Evolutionary conservation across 495 filamentous ascomycete species (phyloP).

Genomic region (Haplographium delicatum): DNA sequence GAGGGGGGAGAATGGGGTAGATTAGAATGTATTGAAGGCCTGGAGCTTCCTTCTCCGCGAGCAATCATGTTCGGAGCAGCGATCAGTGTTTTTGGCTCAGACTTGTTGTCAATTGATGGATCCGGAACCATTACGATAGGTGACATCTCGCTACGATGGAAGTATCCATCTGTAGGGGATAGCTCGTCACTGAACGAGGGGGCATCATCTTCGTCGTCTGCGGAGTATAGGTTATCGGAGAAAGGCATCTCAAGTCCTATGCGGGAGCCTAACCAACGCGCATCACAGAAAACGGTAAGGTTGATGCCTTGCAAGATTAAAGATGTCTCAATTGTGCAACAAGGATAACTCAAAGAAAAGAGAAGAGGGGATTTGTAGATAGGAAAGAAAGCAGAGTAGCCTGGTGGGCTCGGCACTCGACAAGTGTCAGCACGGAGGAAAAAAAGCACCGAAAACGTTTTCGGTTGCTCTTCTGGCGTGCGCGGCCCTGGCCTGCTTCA

Average conservation of each 20-base stretch:
- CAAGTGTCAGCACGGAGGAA: slow-evolving; percentile 8
- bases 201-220: slow-evolving; percentile 19
- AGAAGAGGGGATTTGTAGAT: no score
- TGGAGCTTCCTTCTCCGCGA: slow-evolving; percentile 7
- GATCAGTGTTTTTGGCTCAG: slow-evolving; percentile 13
- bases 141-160: slow-evolving; percentile 10
- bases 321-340: no score
- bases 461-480: no score
- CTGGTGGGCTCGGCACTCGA: no score
- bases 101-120: slow-evolving; percentile 11
- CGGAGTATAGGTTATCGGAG: slow-evolving; percentile 21
- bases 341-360: no score
- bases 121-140: slow-evolving; percentile 20
- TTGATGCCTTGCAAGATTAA: no score
- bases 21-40: slow-evolving; percentile 1
- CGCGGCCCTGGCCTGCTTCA: no score
- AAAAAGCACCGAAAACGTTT: no score
- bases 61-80: slow-evolving; percentile 1
- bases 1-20: slow-evolving; percentile 11
- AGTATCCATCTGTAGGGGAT: slow-evolving; percentile 24
- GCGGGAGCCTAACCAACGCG: slow-evolving; percentile 10
- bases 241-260: slow-evolving; percentile 13
- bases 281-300: no score
- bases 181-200: slow-evolving; percentile 26
- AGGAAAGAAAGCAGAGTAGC: no score